Base-by-base conservation (phyloP, 768 basidiomycete species). In the Pleurotus tuber-regium region DNA sequence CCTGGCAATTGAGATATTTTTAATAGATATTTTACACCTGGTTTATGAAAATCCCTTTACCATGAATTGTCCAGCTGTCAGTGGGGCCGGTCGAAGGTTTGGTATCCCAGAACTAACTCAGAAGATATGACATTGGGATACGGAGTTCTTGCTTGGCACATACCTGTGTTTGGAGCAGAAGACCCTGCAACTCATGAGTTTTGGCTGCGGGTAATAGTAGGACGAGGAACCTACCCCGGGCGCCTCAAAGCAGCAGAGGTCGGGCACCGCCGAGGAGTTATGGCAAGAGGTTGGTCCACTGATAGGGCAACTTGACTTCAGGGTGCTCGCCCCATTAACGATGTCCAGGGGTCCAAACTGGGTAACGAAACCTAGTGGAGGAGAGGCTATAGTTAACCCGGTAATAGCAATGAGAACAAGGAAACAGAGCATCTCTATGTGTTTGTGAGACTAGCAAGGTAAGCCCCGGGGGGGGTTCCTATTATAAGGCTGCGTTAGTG, bases 31-130 rank as follows among this genome's bases (percentile, higher is more conserved):
- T 40, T 40, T 12, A 40, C 9, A 24, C 11, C 2, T 21, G 41
- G 16, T 5, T 19, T 11, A 2, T 9, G 16, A 25, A 25, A 16
- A 11, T 59, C 70, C 10, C 4, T 24, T 48, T 48, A 78, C 82
- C 79, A 42, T 81, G 81, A 53, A 83, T 78, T 1, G 80, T 84
- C 81, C 83, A 84, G 56, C 74, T 76, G 53, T 80, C 57, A 3
- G 58, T 60, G 3, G 83, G 82, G 6, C 83, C 80, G 10, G 72
- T 74, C 7, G 70, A 46, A 0, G 78, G 73, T 26, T 74, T 53
- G 2, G 74, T 78, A 50, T 83, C 79, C 81, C 83, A 84, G 63
- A 83, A 79, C 75, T 80, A 57, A 35, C 12, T 3, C 4, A 46
- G 4, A 4, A 11, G 40, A 46, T 11, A 36, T 26, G 10, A 46